phyloP scores from a whole-genome alignment of 768 basidiomycete species.

The Leccinellum rugosiceps region DNA sequence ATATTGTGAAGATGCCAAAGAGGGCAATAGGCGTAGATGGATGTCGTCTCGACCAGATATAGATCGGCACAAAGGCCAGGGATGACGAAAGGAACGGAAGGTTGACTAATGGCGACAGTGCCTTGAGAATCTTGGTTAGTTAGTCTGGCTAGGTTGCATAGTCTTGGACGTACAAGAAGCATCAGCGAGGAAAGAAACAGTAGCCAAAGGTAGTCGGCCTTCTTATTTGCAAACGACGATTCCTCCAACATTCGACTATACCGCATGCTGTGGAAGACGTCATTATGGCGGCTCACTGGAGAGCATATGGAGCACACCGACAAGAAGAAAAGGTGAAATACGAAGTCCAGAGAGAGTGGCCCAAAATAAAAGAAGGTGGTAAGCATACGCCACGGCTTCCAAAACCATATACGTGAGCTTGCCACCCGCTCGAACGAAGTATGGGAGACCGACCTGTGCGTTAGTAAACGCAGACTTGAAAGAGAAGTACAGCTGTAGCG shows the following conservation, averaged over 20 bases:
- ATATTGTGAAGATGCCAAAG: slow-evolving; percentile 92
- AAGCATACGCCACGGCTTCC: slow-evolving; percentile 79
- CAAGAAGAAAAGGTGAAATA: slow-evolving; percentile 99
- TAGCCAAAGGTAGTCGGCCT: slow-evolving; percentile 95
- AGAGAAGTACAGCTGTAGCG: slow-evolving; percentile 90
- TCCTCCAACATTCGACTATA: slow-evolving; percentile 97
- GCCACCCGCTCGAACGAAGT: background rate
- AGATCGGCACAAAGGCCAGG: slow-evolving; percentile 92
- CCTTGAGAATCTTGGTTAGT: slow-evolving; percentile 37
- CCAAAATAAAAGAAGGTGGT: slow-evolving; percentile 98
- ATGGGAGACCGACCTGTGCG: slow-evolving; percentile 48
- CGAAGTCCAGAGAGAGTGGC: slow-evolving; percentile 85
- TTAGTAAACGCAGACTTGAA: slow-evolving; percentile 82
- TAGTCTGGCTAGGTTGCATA: background rate
- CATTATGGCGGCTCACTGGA: background rate
- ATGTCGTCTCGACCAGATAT: slow-evolving; percentile 94
- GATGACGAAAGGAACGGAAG: slow-evolving; percentile 92
- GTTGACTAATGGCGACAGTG: slow-evolving; percentile 82
- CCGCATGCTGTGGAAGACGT: slow-evolving; percentile 67
- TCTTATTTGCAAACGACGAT: slow-evolving; percentile 86
- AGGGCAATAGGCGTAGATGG: slow-evolving; percentile 94
- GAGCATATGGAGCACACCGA: slow-evolving; percentile 39
- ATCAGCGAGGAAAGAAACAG: slow-evolving; percentile 79
- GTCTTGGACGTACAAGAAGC: slow-evolving; percentile 63
- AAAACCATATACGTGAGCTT: slow-evolving; percentile 12